A percentile compares a stretch with the other conserved stretches of the same genome.
phyloP scores from a whole-genome alignment of 768 basidiomycete genomes.

The Roridomyces roridus region DNA sequence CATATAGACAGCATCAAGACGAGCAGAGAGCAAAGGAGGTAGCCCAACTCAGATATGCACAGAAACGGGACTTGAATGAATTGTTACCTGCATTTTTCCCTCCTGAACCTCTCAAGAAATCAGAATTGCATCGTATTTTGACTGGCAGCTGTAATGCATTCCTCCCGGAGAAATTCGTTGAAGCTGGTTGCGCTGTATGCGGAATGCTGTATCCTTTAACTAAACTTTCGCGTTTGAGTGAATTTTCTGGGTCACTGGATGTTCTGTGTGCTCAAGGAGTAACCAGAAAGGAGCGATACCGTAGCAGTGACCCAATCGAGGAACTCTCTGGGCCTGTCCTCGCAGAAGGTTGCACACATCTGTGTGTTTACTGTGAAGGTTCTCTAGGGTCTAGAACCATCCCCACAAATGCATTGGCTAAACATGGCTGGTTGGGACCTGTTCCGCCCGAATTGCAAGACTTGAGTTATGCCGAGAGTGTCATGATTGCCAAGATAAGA shows the following conservation, averaged over 20 bases:
- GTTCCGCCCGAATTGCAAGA: slow-evolving; percentile 32
- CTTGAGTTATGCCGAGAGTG: slow-evolving; percentile 34
- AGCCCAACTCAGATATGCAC: no score
- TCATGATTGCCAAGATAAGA: slow-evolving; percentile 29
- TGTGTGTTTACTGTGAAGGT: background rate
- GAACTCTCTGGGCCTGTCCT: background rate
- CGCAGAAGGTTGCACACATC: background rate
- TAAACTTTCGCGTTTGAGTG: background rate
- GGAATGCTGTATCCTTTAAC: background rate
- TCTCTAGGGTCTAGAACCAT: background rate
- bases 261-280: background rate
- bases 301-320: background rate
- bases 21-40: no score
- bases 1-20: no score
- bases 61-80: no score
- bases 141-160: background rate
- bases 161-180: background rate
- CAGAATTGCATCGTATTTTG: background rate
- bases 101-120: background rate
- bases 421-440: slow-evolving; percentile 42
- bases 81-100: slow-evolving; percentile 1
- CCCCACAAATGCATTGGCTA: slow-evolving; percentile 33
- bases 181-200: background rate
- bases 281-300: background rate
- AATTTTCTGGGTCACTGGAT: background rate